phyloP scores from a whole-genome alignment of 345 rosid genomes.

The Erodium maritimum region DNA sequence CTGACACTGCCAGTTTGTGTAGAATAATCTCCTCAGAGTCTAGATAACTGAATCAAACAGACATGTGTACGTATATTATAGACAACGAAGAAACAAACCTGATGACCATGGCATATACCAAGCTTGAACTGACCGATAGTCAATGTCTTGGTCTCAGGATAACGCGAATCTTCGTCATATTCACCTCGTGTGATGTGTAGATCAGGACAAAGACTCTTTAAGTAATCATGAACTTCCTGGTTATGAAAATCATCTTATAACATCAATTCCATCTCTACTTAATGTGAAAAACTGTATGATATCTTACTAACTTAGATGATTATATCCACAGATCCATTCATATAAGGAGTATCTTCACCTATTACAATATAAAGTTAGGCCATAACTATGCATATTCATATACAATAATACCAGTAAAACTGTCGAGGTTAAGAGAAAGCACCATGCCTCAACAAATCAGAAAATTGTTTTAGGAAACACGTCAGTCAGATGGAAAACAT shows the following conservation, averaged over 20 bases:
- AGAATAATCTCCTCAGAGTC: not conserved
- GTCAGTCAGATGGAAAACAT: not conserved
- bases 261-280: not conserved
- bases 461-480: not conserved
- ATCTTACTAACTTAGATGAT: not conserved
- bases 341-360: too few relatives aligned
- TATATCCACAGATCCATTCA: too few relatives aligned
- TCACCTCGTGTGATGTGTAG: conserved; percentile 79
- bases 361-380: not conserved
- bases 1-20: not conserved
- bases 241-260: conserved; percentile 9
- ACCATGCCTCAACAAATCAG: not conserved
- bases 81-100: conserved; percentile 31
- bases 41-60: not conserved
- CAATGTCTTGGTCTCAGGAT: conserved; percentile 75
- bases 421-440: not conserved
- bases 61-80: not conserved
- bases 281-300: not conserved
- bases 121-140: conserved; percentile 93
- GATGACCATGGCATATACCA: conserved; percentile 92
- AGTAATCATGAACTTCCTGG: conserved; percentile 91
- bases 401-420: not conserved
- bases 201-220: conserved; percentile 84
- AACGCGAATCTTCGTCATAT: conserved; percentile 70
- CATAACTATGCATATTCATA: too few relatives aligned